Evolutionary conservation across 164 flowering plant genomes (phyloP), one percentile per base, ranked within the genome.

Genomic region (Litsea cubeba): DNA sequence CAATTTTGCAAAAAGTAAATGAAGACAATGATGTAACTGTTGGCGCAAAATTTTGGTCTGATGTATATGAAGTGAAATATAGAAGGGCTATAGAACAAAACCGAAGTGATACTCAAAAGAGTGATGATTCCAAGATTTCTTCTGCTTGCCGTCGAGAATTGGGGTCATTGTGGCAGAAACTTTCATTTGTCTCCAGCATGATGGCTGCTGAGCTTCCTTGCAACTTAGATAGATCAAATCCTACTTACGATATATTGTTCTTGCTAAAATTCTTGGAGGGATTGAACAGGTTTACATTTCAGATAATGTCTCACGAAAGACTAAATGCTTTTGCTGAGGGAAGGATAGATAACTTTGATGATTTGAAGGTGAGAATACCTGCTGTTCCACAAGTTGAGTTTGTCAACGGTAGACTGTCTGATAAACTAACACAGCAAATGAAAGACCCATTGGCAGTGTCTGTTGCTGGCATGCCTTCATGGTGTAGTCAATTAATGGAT

Each of bases 361-460:
- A 76, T 71, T 73, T 90, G 50, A 83, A 69, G 76, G 79, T 83
- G 30, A 5, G 60, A 63, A 76, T 80, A 75, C 71, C 78, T 72
- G 71, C 74, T 62, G 71, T 94, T 64, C 81, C 89, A 64, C 90
- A 84, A 66, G 77, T 70, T 74, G 98, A 96, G 81, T 94, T 96
- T 81, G 85, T 90, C 26, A 89, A 77, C 83, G 79, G 72, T 76
- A 96, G 87, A 77, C 72, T 96, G 77, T 88, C 98, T 35, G 97
- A 91, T 73, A 96, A 94, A 79, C 77, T 96, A 28, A 95, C 91
- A 77, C 97, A 90, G 81, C 99, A 94, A 81, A 87, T 96, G 90
- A 85, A 85, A 30, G 97, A 96, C 57, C 79, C 92, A 65, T 76
- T 87, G 76, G 84, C 88, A 65, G 77, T 88, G 22, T 82, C 88